Evolutionary conservation across 352 stramenopile species (phyloP).

Genomic region (Phytopythium boreale): DNA sequence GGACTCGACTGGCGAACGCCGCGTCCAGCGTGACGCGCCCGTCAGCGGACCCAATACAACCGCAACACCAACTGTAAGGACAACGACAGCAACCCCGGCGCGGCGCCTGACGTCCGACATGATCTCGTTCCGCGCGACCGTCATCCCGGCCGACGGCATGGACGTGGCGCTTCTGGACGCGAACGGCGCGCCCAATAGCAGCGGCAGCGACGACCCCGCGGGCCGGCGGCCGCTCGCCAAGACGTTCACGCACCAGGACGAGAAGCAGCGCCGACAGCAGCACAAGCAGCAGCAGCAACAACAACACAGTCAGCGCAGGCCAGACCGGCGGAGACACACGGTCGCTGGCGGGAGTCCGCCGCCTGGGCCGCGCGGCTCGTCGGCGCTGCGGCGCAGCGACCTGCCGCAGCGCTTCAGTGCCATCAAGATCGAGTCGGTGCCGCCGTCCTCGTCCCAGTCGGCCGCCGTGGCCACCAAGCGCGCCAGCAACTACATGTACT

Average conservation of each 20-base stretch:
- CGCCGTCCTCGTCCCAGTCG: slow-evolving; percentile 1
- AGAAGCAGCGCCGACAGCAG: not conserved
- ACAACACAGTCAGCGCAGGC: not conserved
- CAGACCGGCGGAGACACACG: not conserved
- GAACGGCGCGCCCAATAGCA: not conserved
- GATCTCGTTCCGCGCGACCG: slow-evolving; percentile 44
- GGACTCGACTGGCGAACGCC: not conserved
- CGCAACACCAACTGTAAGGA: no score
- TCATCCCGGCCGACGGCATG: slow-evolving; percentile 14
- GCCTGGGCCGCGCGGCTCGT: not conserved
- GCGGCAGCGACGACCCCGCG: not conserved
- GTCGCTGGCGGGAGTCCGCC: not conserved
- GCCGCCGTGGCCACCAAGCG: not conserved
- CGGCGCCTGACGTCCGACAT: slow-evolving; percentile 43
- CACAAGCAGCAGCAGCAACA: not conserved
- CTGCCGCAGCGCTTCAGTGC: slow-evolving; percentile 15
- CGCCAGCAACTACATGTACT: slow-evolving; percentile 36
- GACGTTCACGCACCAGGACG: not conserved
- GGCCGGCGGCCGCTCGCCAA: not conserved
- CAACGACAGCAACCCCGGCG: not conserved
- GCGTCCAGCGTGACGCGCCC: not conserved
- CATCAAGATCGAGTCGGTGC: slow-evolving; percentile 29
- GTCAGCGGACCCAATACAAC: no score
- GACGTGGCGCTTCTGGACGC: slow-evolving; percentile 9
- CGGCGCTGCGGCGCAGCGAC: not conserved